Percentiles rank a stretch among this genome's conserved stretches.
These are phyloP conservation scores for Diaporthe citrichinensis DNA, from an alignment of 2,329 filamentous ascomycete genomes.

Conservation along the genomic window DNA sequence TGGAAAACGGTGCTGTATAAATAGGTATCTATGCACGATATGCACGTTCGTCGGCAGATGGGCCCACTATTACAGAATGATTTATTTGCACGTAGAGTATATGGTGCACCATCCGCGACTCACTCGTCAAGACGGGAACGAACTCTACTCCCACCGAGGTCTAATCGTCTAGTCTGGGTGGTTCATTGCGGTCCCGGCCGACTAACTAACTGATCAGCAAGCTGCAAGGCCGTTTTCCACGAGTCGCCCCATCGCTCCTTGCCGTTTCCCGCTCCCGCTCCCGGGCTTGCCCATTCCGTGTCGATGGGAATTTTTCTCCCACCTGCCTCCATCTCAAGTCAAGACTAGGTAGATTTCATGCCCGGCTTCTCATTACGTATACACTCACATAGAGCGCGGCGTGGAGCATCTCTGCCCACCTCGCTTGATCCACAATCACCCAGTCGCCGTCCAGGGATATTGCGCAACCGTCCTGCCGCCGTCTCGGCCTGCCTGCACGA, in stretches of 20 bases:
- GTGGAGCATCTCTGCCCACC: slow-evolving; percentile 26
- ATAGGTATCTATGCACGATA: slow-evolving; percentile 20
- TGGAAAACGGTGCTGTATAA: slow-evolving; percentile 24
- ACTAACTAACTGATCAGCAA: not conserved
- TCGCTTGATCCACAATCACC: slow-evolving; percentile 29
- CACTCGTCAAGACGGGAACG: not conserved
- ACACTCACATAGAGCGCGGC: slow-evolving; percentile 21
- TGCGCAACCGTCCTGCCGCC: slow-evolving; percentile 36
- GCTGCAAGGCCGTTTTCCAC: not conserved
- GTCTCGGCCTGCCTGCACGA: slow-evolving; percentile 21
- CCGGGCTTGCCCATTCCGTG: not conserved
- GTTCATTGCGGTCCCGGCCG: slow-evolving; percentile 12
- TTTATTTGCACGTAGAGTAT: slow-evolving; percentile 2
- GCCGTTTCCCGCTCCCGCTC: slow-evolving; percentile 22
- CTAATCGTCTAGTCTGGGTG: not conserved
- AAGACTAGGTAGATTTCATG: slow-evolving; percentile 10
- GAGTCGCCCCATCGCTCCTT: not conserved
- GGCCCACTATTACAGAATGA: slow-evolving; percentile 16
- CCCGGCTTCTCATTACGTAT: slow-evolving; percentile 22
- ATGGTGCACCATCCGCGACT: slow-evolving; percentile 3
- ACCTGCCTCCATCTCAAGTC: not conserved
- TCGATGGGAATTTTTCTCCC: slow-evolving; percentile 4
- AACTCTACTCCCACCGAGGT: not conserved
- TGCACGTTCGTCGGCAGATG: slow-evolving; percentile 27
- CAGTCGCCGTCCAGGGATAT: slow-evolving; percentile 41